Evolutionary conservation across 2,329 filamentous ascomycete genomes (phyloP).

Genomic region (Aspergillus latus): DNA sequence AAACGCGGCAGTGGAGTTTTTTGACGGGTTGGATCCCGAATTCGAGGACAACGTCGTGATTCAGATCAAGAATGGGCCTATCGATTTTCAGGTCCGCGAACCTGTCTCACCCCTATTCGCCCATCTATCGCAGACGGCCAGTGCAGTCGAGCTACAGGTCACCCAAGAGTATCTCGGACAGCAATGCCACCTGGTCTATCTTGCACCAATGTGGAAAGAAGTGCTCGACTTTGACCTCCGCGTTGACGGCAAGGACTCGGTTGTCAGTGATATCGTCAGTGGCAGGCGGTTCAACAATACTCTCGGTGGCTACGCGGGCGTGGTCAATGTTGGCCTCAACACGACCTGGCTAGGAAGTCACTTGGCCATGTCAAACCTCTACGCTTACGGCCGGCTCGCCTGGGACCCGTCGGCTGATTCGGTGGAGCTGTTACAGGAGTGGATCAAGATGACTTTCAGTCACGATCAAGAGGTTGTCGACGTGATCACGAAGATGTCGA

Average conservation of each 20-base stretch:
- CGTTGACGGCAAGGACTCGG: slow-evolving; percentile 56
- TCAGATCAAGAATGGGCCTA: slow-evolving; percentile 73
- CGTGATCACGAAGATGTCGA: slow-evolving; percentile 62
- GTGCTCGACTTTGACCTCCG: slow-evolving; percentile 67
- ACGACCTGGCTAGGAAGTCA: slow-evolving; percentile 69
- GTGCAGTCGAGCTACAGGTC: slow-evolving; percentile 65
- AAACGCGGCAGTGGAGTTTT: slow-evolving; percentile 68
- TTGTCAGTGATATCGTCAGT: slow-evolving; percentile 60
- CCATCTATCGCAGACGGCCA: slow-evolving; percentile 48
- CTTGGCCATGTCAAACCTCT: slow-evolving; percentile 69
- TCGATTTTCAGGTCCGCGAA: slow-evolving; percentile 72
- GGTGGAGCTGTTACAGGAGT: slow-evolving; percentile 58
- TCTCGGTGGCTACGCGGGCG: slow-evolving; percentile 63
- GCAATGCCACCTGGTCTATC: slow-evolving; percentile 67
- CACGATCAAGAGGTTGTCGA: slow-evolving; percentile 55
- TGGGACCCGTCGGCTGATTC: slow-evolving; percentile 60
- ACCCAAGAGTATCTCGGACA: slow-evolving; percentile 71
- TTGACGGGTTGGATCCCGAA: slow-evolving; percentile 61
- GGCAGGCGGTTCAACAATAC: slow-evolving; percentile 59
- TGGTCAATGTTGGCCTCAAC: slow-evolving; percentile 67
- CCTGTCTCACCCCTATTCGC: slow-evolving; percentile 65
- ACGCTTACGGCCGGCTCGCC: slow-evolving; percentile 66
- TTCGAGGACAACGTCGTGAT: slow-evolving; percentile 71
- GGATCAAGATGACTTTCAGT: slow-evolving; percentile 68
- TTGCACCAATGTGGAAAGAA: slow-evolving; percentile 67